Evolutionary conservation across 495 filamentous ascomycete genomes (phyloP), one percentile per base, ranked within the genome.

Genomic region (Alectoria sarmentosa): DNA sequence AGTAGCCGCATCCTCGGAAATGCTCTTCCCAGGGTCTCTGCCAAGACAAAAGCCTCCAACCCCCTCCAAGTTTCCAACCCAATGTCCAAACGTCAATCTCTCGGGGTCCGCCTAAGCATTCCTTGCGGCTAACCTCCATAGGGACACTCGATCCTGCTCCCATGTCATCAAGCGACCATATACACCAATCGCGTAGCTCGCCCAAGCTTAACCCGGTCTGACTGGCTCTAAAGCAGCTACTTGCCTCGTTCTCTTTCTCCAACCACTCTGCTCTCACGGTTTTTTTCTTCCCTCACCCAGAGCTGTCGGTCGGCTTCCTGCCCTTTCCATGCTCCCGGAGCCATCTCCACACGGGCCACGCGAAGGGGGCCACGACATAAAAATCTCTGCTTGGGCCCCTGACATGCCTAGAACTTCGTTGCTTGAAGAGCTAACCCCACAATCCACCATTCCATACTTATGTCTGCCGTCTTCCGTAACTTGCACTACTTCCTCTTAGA

Each of bases 1-100:
- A 37, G 36, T 19, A 61, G 34, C 64, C 60, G 58, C 32, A 58
- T 66, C 64, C 64, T 60, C 58, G 64, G 64, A 66, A 66, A 66
- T 66, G 44, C 48, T 34, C 13, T 42, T 36, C 5, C 14, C 37
- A 42, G 49, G 54, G 37, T n/a, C 39, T 37, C 10, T n/a, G 62
- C 62, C 42, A 58, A 55, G 52, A 34, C 52, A 38, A 36, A 58
- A 44, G 52, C 61, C 61, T 39, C 48, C 61, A 63, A 57, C 38
- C n/a, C n/a, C n/a, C n/a, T n/a, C 26, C 23, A 57, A 56, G 61
- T 52, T 38, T 30, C 36, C 61, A 56, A 57, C 37, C 28, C 48
- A 23, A 4, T 21, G 8, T 28, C 23, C 46, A 49, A n/a, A n/a
- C n/a, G n/a, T 63, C 38, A 63, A 44, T 63, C 19, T 19, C 23